phyloP scores from a whole-genome alignment of 345 rosid species.

The Mangifera indica region DNA sequence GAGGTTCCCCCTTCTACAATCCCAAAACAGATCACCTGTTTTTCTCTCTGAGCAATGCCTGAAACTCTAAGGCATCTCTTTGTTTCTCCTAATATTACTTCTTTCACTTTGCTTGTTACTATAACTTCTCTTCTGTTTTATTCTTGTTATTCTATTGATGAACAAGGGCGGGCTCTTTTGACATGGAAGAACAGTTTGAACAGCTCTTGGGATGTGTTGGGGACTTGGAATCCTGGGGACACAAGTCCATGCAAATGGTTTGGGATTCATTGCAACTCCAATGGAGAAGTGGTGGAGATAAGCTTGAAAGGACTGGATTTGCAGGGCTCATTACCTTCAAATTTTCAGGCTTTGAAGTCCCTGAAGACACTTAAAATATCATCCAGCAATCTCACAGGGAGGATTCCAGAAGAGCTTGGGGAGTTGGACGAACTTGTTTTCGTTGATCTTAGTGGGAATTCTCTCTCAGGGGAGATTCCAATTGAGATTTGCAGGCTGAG shows the following conservation, averaged over 20 bases:
- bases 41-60: conserved; percentile 58
- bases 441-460: conserved; percentile 73
- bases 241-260: conserved; percentile 71
- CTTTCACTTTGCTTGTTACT: conserved; percentile 43
- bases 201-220: conserved; percentile 45
- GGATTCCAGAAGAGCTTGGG: conserved; percentile 66
- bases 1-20: conserved; percentile 72
- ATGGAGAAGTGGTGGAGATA: conserved; percentile 56
- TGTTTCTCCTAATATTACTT: conserved; percentile 38
- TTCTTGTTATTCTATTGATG: conserved; percentile 59
- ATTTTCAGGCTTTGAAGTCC: conserved; percentile 52
- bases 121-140: conserved; percentile 40
- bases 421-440: conserved; percentile 49
- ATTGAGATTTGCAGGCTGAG: conserved; percentile 57
- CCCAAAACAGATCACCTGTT: conserved; percentile 52
- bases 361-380: conserved; percentile 58
- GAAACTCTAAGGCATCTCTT: conserved; percentile 47
- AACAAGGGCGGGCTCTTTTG: conserved; percentile 66
- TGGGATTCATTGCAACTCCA: conserved; percentile 66
- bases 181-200: conserved; percentile 72
- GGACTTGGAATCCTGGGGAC: conserved; percentile 60
- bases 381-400: conserved; percentile 71
- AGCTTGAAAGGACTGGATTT: conserved; percentile 54
- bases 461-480: conserved; percentile 74
- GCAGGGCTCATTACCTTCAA: conserved; percentile 66